A percentile compares a stretch with the other conserved stretches of the same genome.
phyloP scores from a whole-genome alignment of 2,329 filamentous ascomycete genomes.

The Apiospora sp. region DNA sequence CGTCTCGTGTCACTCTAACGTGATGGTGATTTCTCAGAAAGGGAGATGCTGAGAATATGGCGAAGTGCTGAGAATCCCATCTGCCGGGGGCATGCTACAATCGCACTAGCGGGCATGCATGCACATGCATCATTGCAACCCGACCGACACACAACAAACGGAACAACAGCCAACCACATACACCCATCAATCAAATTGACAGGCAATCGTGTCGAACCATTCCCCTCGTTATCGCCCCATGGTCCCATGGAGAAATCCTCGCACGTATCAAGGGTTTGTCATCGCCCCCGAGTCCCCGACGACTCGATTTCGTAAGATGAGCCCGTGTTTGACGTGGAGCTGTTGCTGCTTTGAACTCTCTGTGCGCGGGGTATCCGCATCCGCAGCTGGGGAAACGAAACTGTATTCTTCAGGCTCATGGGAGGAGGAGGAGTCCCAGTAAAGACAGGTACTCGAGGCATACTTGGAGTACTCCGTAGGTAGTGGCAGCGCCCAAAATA shows the following conservation, averaged over 20 bases:
- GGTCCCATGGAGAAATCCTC: slow-evolving; percentile 8
- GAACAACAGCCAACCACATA: not conserved
- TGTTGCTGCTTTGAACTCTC: slow-evolving; percentile 6
- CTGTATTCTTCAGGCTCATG: not conserved
- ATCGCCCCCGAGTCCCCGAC: not conserved
- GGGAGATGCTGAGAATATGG: not conserved
- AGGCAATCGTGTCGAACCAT: slow-evolving; percentile 5
- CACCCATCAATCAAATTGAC: not conserved
- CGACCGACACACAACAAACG: not conserved
- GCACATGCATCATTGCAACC: slow-evolving; percentile 13
- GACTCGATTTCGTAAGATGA: not conserved
- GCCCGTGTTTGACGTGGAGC: not conserved
- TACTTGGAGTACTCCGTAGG: not conserved
- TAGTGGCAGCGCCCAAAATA: not conserved
- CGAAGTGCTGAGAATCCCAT: slow-evolving; percentile 19
- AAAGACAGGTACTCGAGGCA: slow-evolving; percentile 1
- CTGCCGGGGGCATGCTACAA: slow-evolving; percentile 14
- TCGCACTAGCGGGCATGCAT: slow-evolving; percentile 15
- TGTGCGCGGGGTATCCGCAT: slow-evolving; percentile 9
- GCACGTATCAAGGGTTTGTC: slow-evolving; percentile 2
- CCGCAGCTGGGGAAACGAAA: slow-evolving; percentile 11
- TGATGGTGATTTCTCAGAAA: slow-evolving; percentile 4
- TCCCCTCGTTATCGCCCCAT: slow-evolving; percentile 12
- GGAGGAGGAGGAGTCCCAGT: not conserved
- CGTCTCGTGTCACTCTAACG: slow-evolving; percentile 7